Evolutionary conservation across 192 early-diverging fungal genomes (phyloP), one percentile per base, ranked within the genome.

Genomic region (Coemansia sp.): DNA sequence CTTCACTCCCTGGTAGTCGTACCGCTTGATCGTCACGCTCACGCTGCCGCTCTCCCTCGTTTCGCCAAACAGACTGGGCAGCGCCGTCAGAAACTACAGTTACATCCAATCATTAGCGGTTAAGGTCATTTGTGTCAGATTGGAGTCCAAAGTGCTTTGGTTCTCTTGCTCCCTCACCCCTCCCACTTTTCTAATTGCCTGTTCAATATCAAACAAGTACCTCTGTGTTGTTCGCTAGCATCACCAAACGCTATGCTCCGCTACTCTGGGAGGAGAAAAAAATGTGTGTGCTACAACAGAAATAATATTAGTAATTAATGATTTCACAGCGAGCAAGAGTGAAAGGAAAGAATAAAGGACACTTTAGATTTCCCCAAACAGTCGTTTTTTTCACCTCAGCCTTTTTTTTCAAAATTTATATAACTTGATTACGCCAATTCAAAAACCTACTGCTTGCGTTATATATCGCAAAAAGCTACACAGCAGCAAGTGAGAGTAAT

Each of bases 41-140:
- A 80, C 73, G 56, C 66, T 66, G 66, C 78, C 78, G 59, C 56
- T 51, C 37, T 80, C 78, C 57, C 66, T 74, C 45, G 66, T 75
- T 43, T 69, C 69, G 16, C 45, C 42, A 42, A 80, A 80, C 61
- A 80, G 70, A 48, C 48, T 63, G 22, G 73, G 57, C 39, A 80
- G 63, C 37, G 73, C 69, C 63, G 65, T 65, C 41, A 80, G 43
- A 68, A 80, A 80, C 78, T 80, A 80, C 63, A 67, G n/a, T 7
- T 5, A 0, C 7, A 8, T 7, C 48, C 16, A 22, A 54, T 54
- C 9, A 19, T 54, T 19, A 21, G 32, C 32, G 32, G 32, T 32
- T 32, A 32, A 4, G 4, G 32, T 32, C 32, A 32, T 32, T 32
- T 32, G 32, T 32, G 32, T 32, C 32, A 32, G 32, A 32, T 32